Conservation (phyloP, 1,284 basidiomycete genomes). For the Marasmius oreades region DNA sequence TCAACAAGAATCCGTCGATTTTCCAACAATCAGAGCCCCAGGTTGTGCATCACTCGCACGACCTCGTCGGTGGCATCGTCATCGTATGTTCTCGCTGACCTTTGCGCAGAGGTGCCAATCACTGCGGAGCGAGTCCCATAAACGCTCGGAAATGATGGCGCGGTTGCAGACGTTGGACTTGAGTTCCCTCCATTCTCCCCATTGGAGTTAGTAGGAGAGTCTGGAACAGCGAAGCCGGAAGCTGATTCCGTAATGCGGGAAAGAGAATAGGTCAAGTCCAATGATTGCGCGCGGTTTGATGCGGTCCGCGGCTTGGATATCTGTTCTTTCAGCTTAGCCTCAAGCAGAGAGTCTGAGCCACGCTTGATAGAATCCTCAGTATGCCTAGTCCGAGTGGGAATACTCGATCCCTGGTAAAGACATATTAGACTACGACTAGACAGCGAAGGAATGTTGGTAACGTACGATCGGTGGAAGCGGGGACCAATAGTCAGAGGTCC, state of each 20-base stretch:
- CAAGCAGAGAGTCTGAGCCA: slow-evolving; percentile 84
- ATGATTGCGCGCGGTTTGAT: slow-evolving; percentile 76
- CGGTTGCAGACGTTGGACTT: slow-evolving; percentile 69
- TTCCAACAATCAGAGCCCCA: slow-evolving; percentile 53
- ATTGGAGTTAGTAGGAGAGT: slow-evolving; percentile 75
- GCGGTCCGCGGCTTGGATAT: slow-evolving; percentile 71
- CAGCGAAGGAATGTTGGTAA: slow-evolving; percentile 14
- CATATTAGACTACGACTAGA: slow-evolving; percentile 1
- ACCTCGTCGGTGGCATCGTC: slow-evolving; percentile 69
- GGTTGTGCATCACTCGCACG: slow-evolving; percentile 73
- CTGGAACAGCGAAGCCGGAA: slow-evolving; percentile 57
- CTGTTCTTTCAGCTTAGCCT: slow-evolving; percentile 81
- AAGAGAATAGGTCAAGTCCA: slow-evolving; percentile 75
- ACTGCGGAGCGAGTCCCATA: slow-evolving; percentile 56
- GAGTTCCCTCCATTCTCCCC: slow-evolving; percentile 67
- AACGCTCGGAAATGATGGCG: slow-evolving; percentile 79
- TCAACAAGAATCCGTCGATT: not conserved
- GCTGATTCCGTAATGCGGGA: slow-evolving; percentile 71
- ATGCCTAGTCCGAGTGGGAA: slow-evolving; percentile 60
- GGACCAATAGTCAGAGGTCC: slow-evolving; percentile 65
- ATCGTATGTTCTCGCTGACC: slow-evolving; percentile 37
- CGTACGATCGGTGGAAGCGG: slow-evolving; percentile 75
- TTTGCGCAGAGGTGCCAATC: slow-evolving; percentile 42
- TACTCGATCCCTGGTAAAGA: slow-evolving; percentile 54
- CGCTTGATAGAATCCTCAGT: slow-evolving; percentile 77